Evolutionary conservation across 148 eudicot species (phyloP).

Genomic region (Camellia japonica): DNA sequence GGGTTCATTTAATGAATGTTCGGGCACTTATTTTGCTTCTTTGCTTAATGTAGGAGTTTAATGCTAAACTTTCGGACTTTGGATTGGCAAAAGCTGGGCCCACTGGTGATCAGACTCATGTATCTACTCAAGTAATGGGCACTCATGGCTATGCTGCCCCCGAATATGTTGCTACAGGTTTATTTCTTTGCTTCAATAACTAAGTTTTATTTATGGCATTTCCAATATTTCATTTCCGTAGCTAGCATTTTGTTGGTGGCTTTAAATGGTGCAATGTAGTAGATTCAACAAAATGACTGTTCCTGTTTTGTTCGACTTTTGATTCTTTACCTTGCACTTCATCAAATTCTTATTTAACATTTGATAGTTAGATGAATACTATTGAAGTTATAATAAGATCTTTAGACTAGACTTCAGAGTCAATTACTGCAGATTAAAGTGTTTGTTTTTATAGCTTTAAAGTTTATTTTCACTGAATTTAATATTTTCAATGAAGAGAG

Average conservation of each 20-base stretch:
- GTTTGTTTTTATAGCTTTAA: not conserved
- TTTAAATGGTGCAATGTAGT: not conserved
- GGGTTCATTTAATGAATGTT: not conserved
- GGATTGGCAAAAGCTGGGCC: conserved; percentile 58
- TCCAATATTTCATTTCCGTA: not conserved
- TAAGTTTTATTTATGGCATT: not conserved
- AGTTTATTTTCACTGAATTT: too few species aligned
- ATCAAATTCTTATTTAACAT: not conserved
- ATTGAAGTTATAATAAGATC: not conserved
- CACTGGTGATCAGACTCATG: conserved; percentile 39
- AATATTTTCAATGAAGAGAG: too few species aligned
- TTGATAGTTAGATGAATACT: not conserved
- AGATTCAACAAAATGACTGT: not conserved
- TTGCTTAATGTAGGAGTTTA: conserved; percentile 37
- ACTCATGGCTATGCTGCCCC: conserved; percentile 59
- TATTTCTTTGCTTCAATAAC: not conserved
- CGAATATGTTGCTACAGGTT: conserved; percentile 45
- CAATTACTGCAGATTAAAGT: not conserved
- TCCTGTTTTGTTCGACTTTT: not conserved
- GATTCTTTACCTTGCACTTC: not conserved
- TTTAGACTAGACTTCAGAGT: not conserved
- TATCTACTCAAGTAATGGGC: conserved; percentile 44
- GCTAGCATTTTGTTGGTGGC: conserved; percentile 11
- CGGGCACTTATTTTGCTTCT: conserved; percentile 6
- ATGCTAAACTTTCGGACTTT: conserved; percentile 57